phyloP scores from a whole-genome alignment of 495 filamentous ascomycete species.

The Rusavskia elegans region DNA sequence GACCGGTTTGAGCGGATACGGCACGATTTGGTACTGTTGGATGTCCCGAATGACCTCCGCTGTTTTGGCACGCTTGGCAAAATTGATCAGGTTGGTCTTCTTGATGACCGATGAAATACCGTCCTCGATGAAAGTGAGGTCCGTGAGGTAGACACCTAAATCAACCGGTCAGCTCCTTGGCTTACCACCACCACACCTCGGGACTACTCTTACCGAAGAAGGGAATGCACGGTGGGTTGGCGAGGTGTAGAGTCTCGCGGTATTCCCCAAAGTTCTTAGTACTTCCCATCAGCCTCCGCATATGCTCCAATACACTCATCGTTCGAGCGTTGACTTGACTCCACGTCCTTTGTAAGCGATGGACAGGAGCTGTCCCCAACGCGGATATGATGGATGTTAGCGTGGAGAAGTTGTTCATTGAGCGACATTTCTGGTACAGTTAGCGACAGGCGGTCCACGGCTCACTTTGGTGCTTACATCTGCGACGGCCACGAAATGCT shows the following conservation, averaged over 20 bases:
- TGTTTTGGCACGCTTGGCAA: constrained; percentile 92
- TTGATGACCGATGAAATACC: constrained; percentile 92
- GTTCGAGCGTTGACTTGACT: constrained; percentile 75
- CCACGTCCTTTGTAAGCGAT: constrained; percentile 91
- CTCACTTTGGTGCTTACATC: constrained; percentile 45
- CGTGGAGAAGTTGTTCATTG: constrained; percentile 92
- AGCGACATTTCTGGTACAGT: constrained; percentile 64
- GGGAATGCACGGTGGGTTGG: constrained; percentile 92
- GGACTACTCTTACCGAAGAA: constrained; percentile 61
- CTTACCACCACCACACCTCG: too few species aligned
- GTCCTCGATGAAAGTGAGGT: constrained; percentile 97
- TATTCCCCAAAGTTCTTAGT: constrained; percentile 98
- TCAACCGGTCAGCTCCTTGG: constrained; percentile 6
- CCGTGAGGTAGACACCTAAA: constrained; percentile 86
- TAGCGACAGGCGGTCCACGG: constrained; percentile 11
- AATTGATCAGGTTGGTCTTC: constrained; percentile 92
- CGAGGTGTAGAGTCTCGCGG: constrained; percentile 75
- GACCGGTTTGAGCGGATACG: constrained; percentile 77
- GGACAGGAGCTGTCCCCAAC: constrained; percentile 82
- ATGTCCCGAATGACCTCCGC: constrained; percentile 97
- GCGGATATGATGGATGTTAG: constrained; percentile 98
- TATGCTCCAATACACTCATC: constrained; percentile 61
- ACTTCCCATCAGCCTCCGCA: constrained; percentile 91
- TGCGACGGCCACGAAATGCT: constrained; percentile 91
- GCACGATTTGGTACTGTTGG: constrained; percentile 94